Conservation (phyloP, 78 protist species). For the Chrysochromulina tobinii region DNA sequence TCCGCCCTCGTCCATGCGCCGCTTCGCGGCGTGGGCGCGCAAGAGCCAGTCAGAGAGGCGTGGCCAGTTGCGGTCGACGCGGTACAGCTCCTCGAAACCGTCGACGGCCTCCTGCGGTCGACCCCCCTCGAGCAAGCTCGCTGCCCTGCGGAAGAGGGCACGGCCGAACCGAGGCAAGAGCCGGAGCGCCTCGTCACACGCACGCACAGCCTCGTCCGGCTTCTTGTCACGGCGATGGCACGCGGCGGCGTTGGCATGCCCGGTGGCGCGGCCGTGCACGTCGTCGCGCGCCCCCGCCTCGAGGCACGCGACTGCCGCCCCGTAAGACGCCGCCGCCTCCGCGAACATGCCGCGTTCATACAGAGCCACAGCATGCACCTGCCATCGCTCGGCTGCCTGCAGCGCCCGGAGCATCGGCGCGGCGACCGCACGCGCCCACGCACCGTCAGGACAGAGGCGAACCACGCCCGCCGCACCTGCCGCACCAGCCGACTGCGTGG, state of each 20-base stretch:
- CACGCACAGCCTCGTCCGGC: not conserved
- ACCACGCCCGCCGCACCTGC: too few relatives aligned
- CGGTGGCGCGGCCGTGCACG: constrained; percentile 5
- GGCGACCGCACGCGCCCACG: not conserved
- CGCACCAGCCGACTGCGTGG: too few relatives aligned
- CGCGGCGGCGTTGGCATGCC: constrained; percentile 12
- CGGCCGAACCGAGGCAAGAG: constrained; percentile 3
- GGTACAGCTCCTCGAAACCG: not conserved
- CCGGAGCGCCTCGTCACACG: not conserved
- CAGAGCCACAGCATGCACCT: not conserved
- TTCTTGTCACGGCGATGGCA: not conserved
- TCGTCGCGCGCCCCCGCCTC: constrained; percentile 6
- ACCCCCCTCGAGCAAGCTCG: not conserved
- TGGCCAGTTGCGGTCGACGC: constrained; percentile 21
- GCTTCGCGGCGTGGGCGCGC: constrained; percentile 25
- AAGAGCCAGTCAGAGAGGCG: not conserved
- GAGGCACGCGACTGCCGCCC: not conserved
- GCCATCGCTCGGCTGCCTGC: not conserved
- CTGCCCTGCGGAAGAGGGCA: not conserved
- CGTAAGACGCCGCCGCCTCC: not conserved
- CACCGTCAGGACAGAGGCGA: not conserved
- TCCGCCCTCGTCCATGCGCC: not conserved
- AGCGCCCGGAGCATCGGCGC: not conserved
- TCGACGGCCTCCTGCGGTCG: not conserved
- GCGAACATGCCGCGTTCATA: constrained; percentile 1